A percentile compares a stretch with the other conserved stretches of the same genome.
Conservation (phyloP, 2,329 filamentous ascomycete species). For the Ophiostoma sp. region DNA sequence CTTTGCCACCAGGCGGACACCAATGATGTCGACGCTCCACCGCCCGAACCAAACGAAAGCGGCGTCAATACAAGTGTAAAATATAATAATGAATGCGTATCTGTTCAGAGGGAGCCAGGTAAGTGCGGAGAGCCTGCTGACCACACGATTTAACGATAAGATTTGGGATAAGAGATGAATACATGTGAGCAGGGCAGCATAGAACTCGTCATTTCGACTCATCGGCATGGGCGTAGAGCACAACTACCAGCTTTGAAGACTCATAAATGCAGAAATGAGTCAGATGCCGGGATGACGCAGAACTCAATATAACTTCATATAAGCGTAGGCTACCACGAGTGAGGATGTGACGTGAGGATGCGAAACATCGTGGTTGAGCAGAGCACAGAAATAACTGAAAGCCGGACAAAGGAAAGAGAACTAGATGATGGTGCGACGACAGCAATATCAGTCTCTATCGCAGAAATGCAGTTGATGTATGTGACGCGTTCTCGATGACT, state of each 20-base stretch:
- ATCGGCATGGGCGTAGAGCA: not conserved
- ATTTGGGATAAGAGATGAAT: not conserved
- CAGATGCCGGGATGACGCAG: too few species aligned
- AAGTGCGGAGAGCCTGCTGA: too few species aligned
- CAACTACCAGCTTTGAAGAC: not conserved
- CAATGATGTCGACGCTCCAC: slow-evolving; percentile 6
- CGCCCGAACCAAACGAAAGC: not conserved
- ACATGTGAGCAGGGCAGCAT: not conserved
- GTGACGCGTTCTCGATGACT: not conserved
- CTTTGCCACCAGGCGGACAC: slow-evolving; percentile 3
- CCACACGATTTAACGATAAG: not conserved
- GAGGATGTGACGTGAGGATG: too few species aligned
- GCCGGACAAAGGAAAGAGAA: too few species aligned
- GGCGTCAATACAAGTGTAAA: not conserved
- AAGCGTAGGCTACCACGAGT: too few species aligned
- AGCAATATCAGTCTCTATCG: too few species aligned
- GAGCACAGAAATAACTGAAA: too few species aligned
- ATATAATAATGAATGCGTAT: not conserved
- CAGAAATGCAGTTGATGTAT: too few species aligned
- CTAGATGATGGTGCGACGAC: too few species aligned
- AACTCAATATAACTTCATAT: too few species aligned
- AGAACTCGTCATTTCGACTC: not conserved
- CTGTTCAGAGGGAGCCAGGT: too few species aligned
- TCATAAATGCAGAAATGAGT: not conserved
- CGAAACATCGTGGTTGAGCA: too few species aligned